Conservation (phyloP, 225 moss, liverwort and hornwort species). For the Ulota crispa region DNA sequence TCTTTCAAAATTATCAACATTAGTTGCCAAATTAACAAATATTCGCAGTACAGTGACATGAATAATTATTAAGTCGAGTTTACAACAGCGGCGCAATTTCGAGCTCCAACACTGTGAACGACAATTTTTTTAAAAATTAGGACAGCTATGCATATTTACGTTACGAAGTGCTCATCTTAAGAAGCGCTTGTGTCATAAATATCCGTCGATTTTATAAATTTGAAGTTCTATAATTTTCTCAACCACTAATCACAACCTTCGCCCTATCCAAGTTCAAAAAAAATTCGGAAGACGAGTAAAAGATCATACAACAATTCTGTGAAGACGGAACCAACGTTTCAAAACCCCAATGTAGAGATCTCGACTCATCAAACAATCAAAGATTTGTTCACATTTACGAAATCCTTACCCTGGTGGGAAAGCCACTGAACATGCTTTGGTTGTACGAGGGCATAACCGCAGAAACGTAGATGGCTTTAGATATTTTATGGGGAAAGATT, state of each 20-base stretch:
- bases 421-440: conserved; percentile 48
- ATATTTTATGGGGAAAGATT: conserved; percentile 38
- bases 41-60: neutral
- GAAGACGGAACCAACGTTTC: neutral
- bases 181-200: too few species aligned
- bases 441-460: conserved; percentile 47
- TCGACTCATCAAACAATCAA: neutral
- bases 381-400: neutral
- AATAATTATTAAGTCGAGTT: neutral
- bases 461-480: conserved; percentile 61
- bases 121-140: too few species aligned
- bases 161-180: too few species aligned
- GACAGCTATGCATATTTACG: too few species aligned
- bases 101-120: too few species aligned
- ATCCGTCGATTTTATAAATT: too few species aligned
- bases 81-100: too few species aligned
- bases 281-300: neutral
- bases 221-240: too few species aligned
- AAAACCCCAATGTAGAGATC: neutral
- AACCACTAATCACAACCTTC: neutral
- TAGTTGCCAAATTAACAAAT: too few species aligned
- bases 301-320: neutral
- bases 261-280: neutral
- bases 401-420: conserved; percentile 41
- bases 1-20: too few species aligned